phyloP scores from a whole-genome alignment of 2,329 filamentous ascomycete genomes.

The Colletotrichum cordylinicola region DNA sequence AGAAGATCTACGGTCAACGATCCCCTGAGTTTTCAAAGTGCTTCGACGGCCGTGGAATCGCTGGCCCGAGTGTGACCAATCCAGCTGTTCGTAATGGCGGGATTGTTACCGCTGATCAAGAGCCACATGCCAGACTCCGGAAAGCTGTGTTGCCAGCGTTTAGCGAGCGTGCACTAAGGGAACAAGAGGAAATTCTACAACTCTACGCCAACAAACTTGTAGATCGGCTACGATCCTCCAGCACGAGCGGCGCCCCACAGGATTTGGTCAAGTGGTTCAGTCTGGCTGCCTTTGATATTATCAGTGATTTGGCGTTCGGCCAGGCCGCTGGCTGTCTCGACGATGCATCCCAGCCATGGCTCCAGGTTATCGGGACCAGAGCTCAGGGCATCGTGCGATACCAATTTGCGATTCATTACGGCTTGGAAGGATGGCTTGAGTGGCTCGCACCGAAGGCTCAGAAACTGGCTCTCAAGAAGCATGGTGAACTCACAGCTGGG shows the following conservation, averaged over 20 bases:
- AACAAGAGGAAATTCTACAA: conserved; percentile 13
- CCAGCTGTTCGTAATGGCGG: not conserved
- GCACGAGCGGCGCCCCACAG: conserved; percentile 4
- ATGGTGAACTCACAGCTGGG: not conserved
- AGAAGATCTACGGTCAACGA: conserved; percentile 17
- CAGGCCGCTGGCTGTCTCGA: conserved; percentile 46
- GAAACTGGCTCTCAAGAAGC: conserved; percentile 1
- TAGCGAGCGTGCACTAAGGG: not conserved
- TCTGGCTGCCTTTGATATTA: conserved; percentile 45
- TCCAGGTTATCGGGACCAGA: conserved; percentile 7
- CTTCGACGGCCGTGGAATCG: conserved; percentile 7
- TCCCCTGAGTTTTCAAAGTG: conserved; percentile 12
- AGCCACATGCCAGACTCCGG: conserved; percentile 14
- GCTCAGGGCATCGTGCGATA: conserved; percentile 5
- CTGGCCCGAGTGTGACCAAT: not conserved
- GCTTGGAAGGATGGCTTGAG: not conserved
- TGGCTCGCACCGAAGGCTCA: conserved; percentile 5
- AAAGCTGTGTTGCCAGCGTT: conserved; percentile 8
- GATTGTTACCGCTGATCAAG: conserved; percentile 15
- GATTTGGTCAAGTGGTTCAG: conserved; percentile 39
- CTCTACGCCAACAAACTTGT: conserved; percentile 8
- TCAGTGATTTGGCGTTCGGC: conserved; percentile 52
- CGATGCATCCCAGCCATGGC: conserved; percentile 19
- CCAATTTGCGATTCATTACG: conserved; percentile 9
- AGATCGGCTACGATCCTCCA: not conserved